Conservation (phyloP, 371 early-diverging fungal species). For the Rhizopus delemar region DNA sequence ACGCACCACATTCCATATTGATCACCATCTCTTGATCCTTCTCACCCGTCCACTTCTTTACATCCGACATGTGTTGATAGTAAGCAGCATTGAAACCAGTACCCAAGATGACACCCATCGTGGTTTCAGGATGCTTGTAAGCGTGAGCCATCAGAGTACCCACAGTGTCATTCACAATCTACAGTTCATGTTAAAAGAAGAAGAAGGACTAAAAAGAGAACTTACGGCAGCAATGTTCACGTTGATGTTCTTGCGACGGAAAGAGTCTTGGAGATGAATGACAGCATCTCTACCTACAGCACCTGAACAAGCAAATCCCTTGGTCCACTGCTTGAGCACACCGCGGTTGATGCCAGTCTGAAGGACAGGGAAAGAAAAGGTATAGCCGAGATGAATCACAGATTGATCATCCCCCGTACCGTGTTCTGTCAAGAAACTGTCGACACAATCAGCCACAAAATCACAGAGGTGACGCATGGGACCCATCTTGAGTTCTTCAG, state of each 20-base stretch:
- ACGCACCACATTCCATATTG: conserved; percentile 74
- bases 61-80: conserved; percentile 70
- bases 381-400: conserved; percentile 75
- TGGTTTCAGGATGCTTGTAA: conserved; percentile 78
- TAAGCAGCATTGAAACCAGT: conserved; percentile 95
- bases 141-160: conserved; percentile 90
- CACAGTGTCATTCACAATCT: conserved; percentile 95
- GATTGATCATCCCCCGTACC: conserved; percentile 15
- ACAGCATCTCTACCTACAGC: conserved; percentile 79
- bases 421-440: conserved; percentile 69
- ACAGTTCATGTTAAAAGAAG: not conserved
- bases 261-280: conserved; percentile 81
- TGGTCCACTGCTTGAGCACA: conserved; percentile 89
- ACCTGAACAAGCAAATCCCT: conserved; percentile 82
- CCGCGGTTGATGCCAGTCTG: conserved; percentile 82
- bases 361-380: conserved; percentile 91
- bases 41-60: conserved; percentile 65
- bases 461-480: conserved; percentile 72
- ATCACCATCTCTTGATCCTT: conserved; percentile 54
- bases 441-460: conserved; percentile 87
- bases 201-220: not conserved
- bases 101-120: conserved; percentile 92
- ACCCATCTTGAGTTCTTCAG: conserved; percentile 44
- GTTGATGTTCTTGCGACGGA: conserved; percentile 72
- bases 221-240: conserved; percentile 77